phyloP scores from a whole-genome alignment of 352 stramenopile genomes.

The Blastocystis sp. region DNA sequence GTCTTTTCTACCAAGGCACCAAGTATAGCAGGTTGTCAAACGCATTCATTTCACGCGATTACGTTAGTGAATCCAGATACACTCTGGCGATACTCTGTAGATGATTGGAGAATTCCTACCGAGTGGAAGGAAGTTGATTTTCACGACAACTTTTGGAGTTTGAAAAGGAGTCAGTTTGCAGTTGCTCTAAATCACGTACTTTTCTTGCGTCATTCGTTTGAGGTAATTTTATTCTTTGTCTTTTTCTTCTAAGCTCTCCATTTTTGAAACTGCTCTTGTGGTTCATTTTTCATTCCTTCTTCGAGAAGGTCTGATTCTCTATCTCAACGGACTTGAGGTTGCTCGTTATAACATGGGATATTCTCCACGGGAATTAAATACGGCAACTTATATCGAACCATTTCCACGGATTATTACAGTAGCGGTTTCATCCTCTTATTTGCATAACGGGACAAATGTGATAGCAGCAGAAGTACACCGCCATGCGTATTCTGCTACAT shows the following conservation, averaged over 20 bases:
- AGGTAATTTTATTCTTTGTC: not conserved
- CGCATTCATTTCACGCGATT: not conserved
- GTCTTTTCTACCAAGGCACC: not conserved
- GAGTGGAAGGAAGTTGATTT: not conserved
- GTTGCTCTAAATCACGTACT: not conserved
- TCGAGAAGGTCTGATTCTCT: not conserved
- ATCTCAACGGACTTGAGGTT: constrained; percentile 3
- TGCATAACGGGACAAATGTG: not conserved
- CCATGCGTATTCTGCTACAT: not conserved
- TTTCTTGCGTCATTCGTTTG: not conserved
- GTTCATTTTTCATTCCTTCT: not conserved
- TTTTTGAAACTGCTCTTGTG: not conserved
- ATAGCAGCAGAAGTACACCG: not conserved
- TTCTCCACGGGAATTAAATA: not conserved
- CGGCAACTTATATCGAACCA: not conserved
- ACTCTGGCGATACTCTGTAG: constrained; percentile 4
- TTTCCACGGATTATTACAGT: not conserved
- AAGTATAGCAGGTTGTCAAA: not conserved
- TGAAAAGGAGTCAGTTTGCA: not conserved
- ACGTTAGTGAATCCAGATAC: not conserved
- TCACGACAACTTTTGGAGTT: not conserved
- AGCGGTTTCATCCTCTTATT: not conserved
- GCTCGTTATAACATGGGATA: constrained; percentile 1
- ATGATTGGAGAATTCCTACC: not conserved
- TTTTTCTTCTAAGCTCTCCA: not conserved